A percentile compares a stretch with the other conserved stretches of the same genome.
Conservation (phyloP, 257 asterid genomes). For the Solanum microdontum region DNA sequence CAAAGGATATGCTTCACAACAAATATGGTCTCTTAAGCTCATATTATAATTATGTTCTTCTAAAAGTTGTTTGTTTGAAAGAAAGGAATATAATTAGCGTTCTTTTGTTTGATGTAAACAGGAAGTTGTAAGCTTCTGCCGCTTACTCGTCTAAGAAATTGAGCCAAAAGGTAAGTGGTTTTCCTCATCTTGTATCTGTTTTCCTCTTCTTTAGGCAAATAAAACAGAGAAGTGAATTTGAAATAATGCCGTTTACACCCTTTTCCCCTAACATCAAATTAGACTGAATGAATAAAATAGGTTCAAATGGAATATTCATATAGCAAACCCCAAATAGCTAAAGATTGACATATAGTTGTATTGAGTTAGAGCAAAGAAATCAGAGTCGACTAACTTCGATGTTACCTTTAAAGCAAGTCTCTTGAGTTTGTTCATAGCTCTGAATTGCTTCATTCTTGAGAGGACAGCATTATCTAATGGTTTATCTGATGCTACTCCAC, state of each 20-base stretch:
- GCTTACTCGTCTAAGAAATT: not conserved
- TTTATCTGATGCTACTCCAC: slow-evolving; percentile 68
- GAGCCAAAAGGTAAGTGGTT: not conserved
- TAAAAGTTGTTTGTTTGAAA: not conserved
- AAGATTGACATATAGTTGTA: not conserved
- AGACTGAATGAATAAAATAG: not conserved
- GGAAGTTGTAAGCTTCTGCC: not conserved
- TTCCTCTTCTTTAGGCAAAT: not conserved
- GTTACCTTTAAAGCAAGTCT: slow-evolving; percentile 73
- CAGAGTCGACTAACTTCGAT: not conserved
- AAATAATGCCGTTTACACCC: not conserved
- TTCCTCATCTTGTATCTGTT: not conserved
- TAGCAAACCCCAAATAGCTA: not conserved
- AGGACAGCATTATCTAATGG: slow-evolving; percentile 80
- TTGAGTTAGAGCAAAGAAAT: not conserved
- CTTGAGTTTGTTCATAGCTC: slow-evolving; percentile 87
- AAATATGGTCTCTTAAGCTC: not conserved
- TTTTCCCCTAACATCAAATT: not conserved
- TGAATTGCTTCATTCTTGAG: slow-evolving; percentile 79
- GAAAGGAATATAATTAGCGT: not conserved
- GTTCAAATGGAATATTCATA: not conserved
- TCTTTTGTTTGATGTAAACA: not conserved
- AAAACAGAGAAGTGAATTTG: not conserved
- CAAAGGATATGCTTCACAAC: not conserved
- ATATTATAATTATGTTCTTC: not conserved